Evolutionary conservation across 495 filamentous ascomycete genomes (phyloP).

Genomic region (Immersiella caudata): DNA sequence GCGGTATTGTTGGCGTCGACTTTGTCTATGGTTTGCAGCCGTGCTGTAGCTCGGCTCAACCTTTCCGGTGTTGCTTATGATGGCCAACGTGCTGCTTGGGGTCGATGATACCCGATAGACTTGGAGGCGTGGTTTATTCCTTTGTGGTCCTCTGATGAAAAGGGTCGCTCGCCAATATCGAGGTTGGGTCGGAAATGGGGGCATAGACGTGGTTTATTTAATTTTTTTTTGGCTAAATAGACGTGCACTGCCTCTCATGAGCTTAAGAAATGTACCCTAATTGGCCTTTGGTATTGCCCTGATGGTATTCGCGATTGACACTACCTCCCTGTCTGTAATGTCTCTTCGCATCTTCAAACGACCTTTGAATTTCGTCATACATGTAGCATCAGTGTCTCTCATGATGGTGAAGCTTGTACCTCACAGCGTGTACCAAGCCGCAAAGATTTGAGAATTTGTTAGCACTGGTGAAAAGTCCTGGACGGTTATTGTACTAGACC

Average conservation of each 20-base stretch:
- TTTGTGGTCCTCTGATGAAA: not conserved
- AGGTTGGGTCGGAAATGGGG: not conserved
- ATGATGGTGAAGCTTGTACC: too few species aligned
- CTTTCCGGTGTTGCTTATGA: conserved; percentile 2
- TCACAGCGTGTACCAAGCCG: too few species aligned
- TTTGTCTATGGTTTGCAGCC: not conserved
- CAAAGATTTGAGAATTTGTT: too few species aligned
- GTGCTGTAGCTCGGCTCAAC: not conserved
- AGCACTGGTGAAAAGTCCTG: too few species aligned
- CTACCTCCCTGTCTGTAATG: too few species aligned
- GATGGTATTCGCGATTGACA: not conserved
- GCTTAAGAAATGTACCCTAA: not conserved
- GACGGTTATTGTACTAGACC: too few species aligned
- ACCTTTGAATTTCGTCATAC: too few species aligned
- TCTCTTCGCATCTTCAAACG: too few species aligned
- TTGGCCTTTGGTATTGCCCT: not conserved
- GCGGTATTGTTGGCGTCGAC: too few species aligned
- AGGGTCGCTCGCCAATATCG: not conserved
- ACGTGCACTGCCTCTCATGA: not conserved
- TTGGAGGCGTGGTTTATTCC: conserved; percentile 22
- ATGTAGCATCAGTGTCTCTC: too few species aligned
- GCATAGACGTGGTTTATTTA: not conserved
- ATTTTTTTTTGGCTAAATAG: not conserved
- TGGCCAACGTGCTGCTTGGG: conserved; percentile 5
- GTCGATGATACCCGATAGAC: conserved; percentile 45